phyloP scores from a whole-genome alignment of 108 stramenopile species.

The Bacterosira constricta region DNA sequence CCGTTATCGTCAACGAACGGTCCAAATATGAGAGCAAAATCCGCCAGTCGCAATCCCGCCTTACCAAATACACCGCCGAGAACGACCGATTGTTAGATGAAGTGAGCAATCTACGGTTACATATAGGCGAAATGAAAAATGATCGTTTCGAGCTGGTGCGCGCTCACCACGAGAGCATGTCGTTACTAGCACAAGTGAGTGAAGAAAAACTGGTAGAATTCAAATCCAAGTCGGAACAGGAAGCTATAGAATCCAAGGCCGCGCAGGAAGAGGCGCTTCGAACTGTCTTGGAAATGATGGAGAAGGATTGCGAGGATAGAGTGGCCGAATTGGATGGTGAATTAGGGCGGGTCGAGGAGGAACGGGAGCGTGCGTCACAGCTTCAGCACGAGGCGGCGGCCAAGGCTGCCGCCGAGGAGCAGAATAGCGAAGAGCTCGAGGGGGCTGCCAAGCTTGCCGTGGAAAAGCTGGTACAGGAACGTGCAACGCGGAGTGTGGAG shows the following conservation, averaged over 20 bases:
- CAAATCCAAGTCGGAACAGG: slow-evolving; percentile 34
- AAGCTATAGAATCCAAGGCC: slow-evolving; percentile 25
- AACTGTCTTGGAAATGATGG: slow-evolving; percentile 59
- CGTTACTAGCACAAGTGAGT: slow-evolving; percentile 39
- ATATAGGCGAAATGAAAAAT: slow-evolving; percentile 50
- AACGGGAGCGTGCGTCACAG: slow-evolving; percentile 32
- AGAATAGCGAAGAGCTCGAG: slow-evolving; percentile 27
- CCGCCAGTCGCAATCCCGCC: slow-evolving; percentile 20
- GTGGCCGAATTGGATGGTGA: slow-evolving; percentile 40
- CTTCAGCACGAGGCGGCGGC: slow-evolving; percentile 33
- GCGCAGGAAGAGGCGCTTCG: slow-evolving; percentile 55
- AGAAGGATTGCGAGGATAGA: slow-evolving; percentile 48
- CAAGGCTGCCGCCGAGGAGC: slow-evolving; percentile 33
- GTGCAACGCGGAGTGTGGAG: slow-evolving; percentile 31
- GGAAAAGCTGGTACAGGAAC: slow-evolving; percentile 38
- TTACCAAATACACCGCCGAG: slow-evolving; percentile 44
- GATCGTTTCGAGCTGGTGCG: slow-evolving; percentile 47
- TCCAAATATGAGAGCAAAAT: slow-evolving; percentile 23
- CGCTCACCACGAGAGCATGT: slow-evolving; percentile 52
- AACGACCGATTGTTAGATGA: slow-evolving; percentile 48
- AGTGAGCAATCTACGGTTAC: slow-evolving; percentile 43
- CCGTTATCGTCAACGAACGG: neutral
- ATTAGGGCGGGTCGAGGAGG: slow-evolving; percentile 38
- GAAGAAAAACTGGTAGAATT: slow-evolving; percentile 50
- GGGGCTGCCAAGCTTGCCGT: slow-evolving; percentile 46